Base-by-base conservation (phyloP, 2,329 filamentous ascomycete species). In the Trichoderma simmonsii region DNA sequence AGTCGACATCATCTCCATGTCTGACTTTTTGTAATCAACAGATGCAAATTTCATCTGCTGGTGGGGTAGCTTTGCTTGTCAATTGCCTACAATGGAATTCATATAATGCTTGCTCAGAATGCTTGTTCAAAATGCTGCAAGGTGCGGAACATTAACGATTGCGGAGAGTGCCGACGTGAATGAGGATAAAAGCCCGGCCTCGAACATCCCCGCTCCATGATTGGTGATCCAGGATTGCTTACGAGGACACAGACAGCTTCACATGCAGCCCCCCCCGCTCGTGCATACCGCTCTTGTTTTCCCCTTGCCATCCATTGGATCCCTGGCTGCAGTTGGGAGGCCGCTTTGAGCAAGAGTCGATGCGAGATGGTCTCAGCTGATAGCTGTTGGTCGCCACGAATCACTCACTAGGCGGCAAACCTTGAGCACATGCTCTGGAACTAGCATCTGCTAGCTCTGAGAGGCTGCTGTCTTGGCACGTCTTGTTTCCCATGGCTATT, bases 371-470 rank as follows among this genome's bases (percentile, higher is more conserved):
- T 61, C 59, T 61, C 59, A 61, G 59, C 32, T 61, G 59, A 61
- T 60, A 36, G 30, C 32, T 24, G 48, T 54, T 54, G 48, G 48
- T 54, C 21, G 48, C 48, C 48, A 54, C 48, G 48, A 54, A 54
- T 24, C 48, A 54, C 57, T 61, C 32, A 26, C 59, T 39, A 26
- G 32, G 26, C n/a, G 30, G 43, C 43, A 65, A 28, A 64, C 62
- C n/a, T 64, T 64, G 39, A 51, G 39, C 62, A 64, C 62, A 64
- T 64, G 62, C 63, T 66, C 48, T n/a, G 30, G 21, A 30, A 36
- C 43, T 66, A 66, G 48, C 48, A 54, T 56, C 21, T 56, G 63
- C 63, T 66, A 66, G 63, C 30, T 66, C 63, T 56, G 63, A 66
- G 63, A 66, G 43, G 43, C 63, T 66, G 48, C 21, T 56, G 30